Evolutionary conservation across 345 rosid genomes (phyloP).

Genomic region (Salix brachista): DNA sequence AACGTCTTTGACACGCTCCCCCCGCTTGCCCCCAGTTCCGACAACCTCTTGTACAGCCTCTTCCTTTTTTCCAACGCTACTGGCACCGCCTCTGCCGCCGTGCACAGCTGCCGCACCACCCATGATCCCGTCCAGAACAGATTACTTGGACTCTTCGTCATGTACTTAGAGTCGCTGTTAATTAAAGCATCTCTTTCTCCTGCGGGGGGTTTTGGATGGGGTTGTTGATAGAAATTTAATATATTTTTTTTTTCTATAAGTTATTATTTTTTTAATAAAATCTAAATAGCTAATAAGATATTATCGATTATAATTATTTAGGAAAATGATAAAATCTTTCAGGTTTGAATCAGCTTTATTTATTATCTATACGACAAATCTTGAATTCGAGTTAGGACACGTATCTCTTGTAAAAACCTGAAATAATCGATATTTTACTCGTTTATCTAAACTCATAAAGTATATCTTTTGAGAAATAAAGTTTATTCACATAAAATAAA

Average conservation of each 20-base stretch:
- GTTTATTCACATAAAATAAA: too few species aligned
- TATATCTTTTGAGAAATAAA: too few species aligned
- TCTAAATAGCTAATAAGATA: too few species aligned
- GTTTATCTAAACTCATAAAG: rapidly evolving
- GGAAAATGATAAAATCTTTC: too few species aligned
- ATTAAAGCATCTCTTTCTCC: background rate
- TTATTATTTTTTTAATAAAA: too few species aligned
- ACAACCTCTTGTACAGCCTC: slow-evolving; percentile 47
- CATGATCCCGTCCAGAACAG: slow-evolving; percentile 20
- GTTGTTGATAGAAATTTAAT: background rate
- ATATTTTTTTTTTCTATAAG: too few species aligned
- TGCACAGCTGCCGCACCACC: slow-evolving; percentile 26
- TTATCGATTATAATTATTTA: too few species aligned
- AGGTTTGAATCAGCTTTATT: too few species aligned
- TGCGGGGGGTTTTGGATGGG: slow-evolving; percentile 7
- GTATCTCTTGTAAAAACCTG: too few species aligned
- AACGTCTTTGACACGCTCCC: slow-evolving; percentile 49
- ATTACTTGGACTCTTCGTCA: slow-evolving; percentile 22
- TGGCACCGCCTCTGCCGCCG: slow-evolving; percentile 18
- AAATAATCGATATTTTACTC: too few species aligned
- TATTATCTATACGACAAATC: too few species aligned
- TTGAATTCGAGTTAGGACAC: too few species aligned
- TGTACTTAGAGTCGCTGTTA: background rate
- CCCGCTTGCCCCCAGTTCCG: slow-evolving; percentile 40
- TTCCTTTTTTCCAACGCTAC: slow-evolving; percentile 8